phyloP scores from a whole-genome alignment of 23 red algal genomes.

The Cyanidium caldarium region DNA sequence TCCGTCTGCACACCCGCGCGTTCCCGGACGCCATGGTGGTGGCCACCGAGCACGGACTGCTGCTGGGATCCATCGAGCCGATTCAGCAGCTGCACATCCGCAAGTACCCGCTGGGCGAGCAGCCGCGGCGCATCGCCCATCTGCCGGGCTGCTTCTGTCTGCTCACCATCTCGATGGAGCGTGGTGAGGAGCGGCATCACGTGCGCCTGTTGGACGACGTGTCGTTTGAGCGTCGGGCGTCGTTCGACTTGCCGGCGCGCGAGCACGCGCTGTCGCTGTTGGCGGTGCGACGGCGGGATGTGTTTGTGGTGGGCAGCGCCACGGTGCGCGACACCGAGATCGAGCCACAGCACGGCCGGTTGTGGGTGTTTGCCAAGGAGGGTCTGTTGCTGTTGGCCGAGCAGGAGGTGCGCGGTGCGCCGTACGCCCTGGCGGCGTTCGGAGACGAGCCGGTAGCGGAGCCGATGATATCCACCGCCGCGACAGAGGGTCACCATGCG shows the following conservation, averaged over 20 bases:
- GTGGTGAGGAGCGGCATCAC: conserved; percentile 26
- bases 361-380: conserved; percentile 39
- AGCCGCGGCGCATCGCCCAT: conserved; percentile 78
- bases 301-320: conserved; percentile 74
- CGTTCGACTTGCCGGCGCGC: conserved; percentile 26
- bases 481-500: too few relatives aligned
- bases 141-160: conserved; percentile 51
- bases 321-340: conserved; percentile 26
- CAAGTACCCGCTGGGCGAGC: conserved; percentile 49
- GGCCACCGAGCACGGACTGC: conserved; percentile 46
- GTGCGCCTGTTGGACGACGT: conserved; percentile 61
- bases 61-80: conserved; percentile 79
- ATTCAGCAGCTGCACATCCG: conserved; percentile 95
- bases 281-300: conserved; percentile 23
- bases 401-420: conserved; percentile 29
- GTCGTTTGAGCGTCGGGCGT: conserved; percentile 33
- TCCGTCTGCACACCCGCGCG: conserved; percentile 58
- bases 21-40: conserved; percentile 85
- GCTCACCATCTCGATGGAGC: conserved; percentile 45
- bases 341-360: conserved; percentile 51
- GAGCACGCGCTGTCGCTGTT: conserved; percentile 44
- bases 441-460: conserved; percentile 48
- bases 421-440: conserved; percentile 37
- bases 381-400: conserved; percentile 38
- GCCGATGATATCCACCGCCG: too few relatives aligned